Evolutionary conservation across 352 stramenopile species (phyloP).

Genomic region (Aphanomyces invadans): DNA sequence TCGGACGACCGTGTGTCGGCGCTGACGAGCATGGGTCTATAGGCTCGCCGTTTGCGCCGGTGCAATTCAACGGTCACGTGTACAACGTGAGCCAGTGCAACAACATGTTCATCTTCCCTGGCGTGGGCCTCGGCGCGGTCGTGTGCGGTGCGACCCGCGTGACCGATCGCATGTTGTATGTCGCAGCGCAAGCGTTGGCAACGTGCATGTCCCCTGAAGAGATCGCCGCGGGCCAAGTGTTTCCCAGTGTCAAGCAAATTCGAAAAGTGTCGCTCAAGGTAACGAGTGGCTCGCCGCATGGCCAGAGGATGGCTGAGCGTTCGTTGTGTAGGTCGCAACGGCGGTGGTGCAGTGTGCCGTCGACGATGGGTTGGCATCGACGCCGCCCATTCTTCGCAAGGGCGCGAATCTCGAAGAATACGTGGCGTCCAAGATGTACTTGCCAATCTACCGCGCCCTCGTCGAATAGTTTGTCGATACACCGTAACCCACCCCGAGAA

Average conservation of each 20-base stretch:
- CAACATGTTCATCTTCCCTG: conserved; percentile 98
- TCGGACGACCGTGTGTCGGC: background rate
- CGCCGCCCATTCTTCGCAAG: conserved; percentile 57
- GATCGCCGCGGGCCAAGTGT: conserved; percentile 87
- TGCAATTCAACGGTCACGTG: conserved; percentile 78
- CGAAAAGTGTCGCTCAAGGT: conserved; percentile 85
- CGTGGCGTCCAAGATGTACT: conserved; percentile 93
- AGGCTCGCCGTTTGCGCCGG: conserved; percentile 90
- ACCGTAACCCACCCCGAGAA: too few species aligned
- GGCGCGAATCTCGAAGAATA: conserved; percentile 79
- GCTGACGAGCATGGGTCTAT: background rate
- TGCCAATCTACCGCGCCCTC: conserved; percentile 89
- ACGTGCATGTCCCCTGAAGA: conserved; percentile 90
- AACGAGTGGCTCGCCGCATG: too few species aligned
- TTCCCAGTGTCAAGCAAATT: conserved; percentile 90
- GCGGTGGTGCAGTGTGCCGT: conserved; percentile 88
- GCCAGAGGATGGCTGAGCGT: background rate
- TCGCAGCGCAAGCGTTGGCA: conserved; percentile 89
- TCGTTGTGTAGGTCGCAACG: conserved; percentile 57
- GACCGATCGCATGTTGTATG: conserved; percentile 94
- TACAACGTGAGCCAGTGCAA: conserved; percentile 87
- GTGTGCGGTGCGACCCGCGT: conserved; percentile 70
- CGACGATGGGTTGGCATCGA: conserved; percentile 80
- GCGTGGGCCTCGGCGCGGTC: conserved; percentile 88
- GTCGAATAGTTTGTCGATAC: conserved; percentile 87